These are phyloP conservation scores for Pezicula carpinea DNA, from an alignment of 2,329 filamentous ascomycete species.

Conservation along the genomic window DNA sequence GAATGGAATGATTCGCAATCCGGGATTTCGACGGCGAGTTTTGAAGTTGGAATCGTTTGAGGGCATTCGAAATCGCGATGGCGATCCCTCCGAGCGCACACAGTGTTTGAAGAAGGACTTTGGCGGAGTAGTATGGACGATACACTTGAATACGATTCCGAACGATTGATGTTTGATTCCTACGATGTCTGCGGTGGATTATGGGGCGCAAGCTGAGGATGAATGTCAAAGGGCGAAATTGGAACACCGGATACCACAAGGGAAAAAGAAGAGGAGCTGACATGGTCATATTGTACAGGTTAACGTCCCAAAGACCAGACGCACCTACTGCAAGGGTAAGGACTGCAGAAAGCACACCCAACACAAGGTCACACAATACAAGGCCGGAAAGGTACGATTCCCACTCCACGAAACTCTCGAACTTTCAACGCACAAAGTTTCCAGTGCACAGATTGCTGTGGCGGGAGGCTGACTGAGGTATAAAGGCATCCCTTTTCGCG, in stretches of 20 bases:
- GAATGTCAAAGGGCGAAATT: not conserved
- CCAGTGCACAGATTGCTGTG: constrained; percentile 9
- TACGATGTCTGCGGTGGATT: not conserved
- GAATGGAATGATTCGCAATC: not conserved
- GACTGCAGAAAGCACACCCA: constrained; percentile 88
- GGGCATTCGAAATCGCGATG: not conserved
- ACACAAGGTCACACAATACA: constrained; percentile 95
- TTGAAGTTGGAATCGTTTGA: not conserved
- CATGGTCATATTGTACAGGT: constrained; percentile 45
- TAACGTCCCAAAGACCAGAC: constrained; percentile 97
- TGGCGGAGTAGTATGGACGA: too few species aligned
- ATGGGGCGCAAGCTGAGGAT: not conserved
- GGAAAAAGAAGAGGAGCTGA: constrained; percentile 3
- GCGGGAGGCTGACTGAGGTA: not conserved
- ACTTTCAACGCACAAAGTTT: constrained; percentile 20
- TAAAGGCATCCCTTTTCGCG: constrained; percentile 81
- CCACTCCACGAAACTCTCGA: not conserved
- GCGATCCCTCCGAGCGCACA: not conserved
- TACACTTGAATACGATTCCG: not conserved
- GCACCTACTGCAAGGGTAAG: constrained; percentile 97
- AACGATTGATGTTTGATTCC: not conserved
- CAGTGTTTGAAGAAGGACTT: too few species aligned
- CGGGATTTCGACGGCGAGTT: not conserved
- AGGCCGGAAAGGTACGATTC: constrained; percentile 74
- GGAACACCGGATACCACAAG: not conserved